A percentile compares a stretch with the other conserved stretches of the same genome.
Conservation (phyloP, 345 rosid genomes). For the Leavenworthia alabamica region DNA sequence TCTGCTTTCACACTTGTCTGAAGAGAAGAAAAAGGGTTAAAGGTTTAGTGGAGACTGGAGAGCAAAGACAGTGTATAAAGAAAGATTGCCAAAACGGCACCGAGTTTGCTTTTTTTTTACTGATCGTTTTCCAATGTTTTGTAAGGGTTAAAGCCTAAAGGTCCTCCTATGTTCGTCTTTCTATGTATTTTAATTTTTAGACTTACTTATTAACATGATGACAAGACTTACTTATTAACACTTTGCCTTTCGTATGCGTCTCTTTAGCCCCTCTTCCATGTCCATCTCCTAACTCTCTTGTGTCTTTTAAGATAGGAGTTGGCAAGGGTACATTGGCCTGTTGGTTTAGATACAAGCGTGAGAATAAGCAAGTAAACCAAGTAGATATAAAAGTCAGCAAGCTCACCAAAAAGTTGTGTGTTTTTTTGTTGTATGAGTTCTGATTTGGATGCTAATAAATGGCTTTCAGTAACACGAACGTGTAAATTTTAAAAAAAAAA, state of each 20-base stretch:
- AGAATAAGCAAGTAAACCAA: neutral
- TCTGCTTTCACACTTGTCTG: slow-evolving; percentile 81
- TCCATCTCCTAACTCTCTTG: neutral
- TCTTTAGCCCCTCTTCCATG: neutral
- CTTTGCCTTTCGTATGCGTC: slow-evolving; percentile 1
- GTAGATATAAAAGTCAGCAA: neutral
- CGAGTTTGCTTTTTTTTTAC: slow-evolving; percentile 26
- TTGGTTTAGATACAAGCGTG: neutral
- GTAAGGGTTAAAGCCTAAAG: slow-evolving; percentile 22
- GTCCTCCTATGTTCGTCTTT: neutral
- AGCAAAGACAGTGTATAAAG: slow-evolving; percentile 26
- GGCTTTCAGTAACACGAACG: no score
- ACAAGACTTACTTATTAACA: no score
- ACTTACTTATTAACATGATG: neutral
- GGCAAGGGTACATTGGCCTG: neutral
- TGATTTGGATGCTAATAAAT: no score
- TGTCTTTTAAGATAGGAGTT: no score
- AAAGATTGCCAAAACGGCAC: slow-evolving; percentile 14
- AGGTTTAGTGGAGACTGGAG: neutral
- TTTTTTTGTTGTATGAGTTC: no score
- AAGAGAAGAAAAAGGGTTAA: slow-evolving; percentile 15
- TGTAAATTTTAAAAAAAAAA: no score
- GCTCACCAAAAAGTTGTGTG: neutral
- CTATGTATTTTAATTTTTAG: slow-evolving; percentile 17
- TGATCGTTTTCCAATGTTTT: slow-evolving; percentile 23